phyloP scores from a whole-genome alignment of 2,329 filamentous ascomycete species.

The Annulohypoxylon truncatum region DNA sequence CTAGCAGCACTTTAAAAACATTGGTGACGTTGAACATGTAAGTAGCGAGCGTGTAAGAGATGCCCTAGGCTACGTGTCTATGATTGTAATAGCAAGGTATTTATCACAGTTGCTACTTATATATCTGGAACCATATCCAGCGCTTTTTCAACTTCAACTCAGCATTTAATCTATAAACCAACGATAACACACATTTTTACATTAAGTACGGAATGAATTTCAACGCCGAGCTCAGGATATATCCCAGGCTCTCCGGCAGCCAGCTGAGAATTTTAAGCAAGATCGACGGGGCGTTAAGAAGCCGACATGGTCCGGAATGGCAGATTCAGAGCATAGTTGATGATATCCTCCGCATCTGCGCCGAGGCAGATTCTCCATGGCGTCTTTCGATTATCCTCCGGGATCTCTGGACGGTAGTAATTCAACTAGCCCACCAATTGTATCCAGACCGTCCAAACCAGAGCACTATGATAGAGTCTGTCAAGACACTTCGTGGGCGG shows the following conservation, averaged over 20 bases:
- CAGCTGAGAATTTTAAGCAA: neutral
- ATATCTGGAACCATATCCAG: too few species aligned
- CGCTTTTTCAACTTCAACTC: too few species aligned
- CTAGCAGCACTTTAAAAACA: too few species aligned
- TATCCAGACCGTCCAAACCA: neutral
- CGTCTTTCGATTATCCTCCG: neutral
- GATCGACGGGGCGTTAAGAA: neutral
- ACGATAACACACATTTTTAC: too few species aligned
- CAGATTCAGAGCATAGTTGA: neutral
- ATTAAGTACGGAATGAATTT: neutral
- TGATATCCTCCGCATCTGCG: neutral
- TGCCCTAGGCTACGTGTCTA: neutral
- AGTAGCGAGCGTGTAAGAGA: too few species aligned
- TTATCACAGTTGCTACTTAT: too few species aligned
- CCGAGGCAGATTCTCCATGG: neutral
- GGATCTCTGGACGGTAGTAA: neutral
- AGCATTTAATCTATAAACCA: too few species aligned
- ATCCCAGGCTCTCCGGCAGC: neutral
- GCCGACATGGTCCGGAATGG: neutral
- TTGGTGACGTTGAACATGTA: too few species aligned
- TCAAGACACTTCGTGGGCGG: neutral
- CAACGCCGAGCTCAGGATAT: neutral
- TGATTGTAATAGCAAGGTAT: neutral
- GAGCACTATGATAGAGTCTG: neutral
- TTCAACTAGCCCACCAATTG: neutral